Conservation (phyloP, 768 basidiomycete genomes). For the Rhizopogon roseolus region DNA sequence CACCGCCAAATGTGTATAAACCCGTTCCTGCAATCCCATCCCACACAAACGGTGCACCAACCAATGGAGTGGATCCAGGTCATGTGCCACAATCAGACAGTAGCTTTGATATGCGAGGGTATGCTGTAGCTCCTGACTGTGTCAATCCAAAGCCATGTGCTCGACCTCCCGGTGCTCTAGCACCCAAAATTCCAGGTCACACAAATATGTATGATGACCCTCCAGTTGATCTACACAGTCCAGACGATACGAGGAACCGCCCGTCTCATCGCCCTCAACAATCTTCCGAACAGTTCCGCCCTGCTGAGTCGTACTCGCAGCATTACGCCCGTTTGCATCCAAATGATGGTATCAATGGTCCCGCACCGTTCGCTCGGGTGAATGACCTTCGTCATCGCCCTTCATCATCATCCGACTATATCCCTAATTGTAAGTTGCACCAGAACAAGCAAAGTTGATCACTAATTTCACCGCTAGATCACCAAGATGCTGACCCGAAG, state of each 20-base stretch:
- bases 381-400: slow-evolving; percentile 15
- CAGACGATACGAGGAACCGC: slow-evolving; percentile 6
- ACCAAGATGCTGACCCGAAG: slow-evolving; percentile 12
- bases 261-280: slow-evolving; percentile 17
- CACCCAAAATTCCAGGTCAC: slow-evolving; percentile 23
- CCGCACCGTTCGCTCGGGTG: slow-evolving; percentile 10
- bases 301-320: slow-evolving; percentile 12
- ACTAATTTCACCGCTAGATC: neutral
- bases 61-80: slow-evolving; percentile 5
- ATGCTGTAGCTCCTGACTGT: slow-evolving; percentile 4
- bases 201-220: slow-evolving; percentile 15
- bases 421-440: slow-evolving; percentile 16
- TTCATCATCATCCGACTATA: slow-evolving; percentile 15
- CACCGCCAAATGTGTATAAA: slow-evolving; percentile 21
- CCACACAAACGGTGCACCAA: slow-evolving; percentile 6
- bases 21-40: slow-evolving; percentile 25
- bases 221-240: neutral
- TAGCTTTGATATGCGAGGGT: slow-evolving; percentile 12
- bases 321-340: slow-evolving; percentile 8
- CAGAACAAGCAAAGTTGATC: slow-evolving; percentile 1
- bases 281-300: slow-evolving; percentile 13
- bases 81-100: slow-evolving; percentile 1
- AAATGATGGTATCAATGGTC: slow-evolving; percentile 6
- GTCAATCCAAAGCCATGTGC: slow-evolving; percentile 15
- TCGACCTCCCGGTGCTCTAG: slow-evolving; percentile 24